Evolutionary conservation across 192 early-diverging fungal genomes (phyloP).

Genomic region (Coemansia sp.): DNA sequence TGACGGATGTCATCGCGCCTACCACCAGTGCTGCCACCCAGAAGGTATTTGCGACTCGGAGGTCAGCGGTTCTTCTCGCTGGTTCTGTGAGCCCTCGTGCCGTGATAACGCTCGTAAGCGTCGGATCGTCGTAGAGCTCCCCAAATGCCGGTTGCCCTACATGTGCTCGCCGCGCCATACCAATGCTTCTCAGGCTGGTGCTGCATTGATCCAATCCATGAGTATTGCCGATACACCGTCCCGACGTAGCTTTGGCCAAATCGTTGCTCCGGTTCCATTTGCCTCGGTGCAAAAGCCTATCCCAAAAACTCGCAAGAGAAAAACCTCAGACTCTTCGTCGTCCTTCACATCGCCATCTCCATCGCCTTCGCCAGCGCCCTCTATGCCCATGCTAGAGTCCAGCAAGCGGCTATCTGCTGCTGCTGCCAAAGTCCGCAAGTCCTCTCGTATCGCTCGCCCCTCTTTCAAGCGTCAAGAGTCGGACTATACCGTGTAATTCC

Average conservation of each 20-base stretch:
- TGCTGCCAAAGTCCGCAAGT: slow-evolving; percentile 47
- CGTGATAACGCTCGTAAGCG: slow-evolving; percentile 44
- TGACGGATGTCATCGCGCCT: slow-evolving; percentile 82
- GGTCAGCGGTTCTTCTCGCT: slow-evolving; percentile 16
- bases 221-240: neutral
- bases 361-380: neutral
- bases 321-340: neutral
- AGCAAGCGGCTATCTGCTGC: slow-evolving; percentile 4
- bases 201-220: neutral
- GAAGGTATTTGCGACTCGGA: slow-evolving; percentile 31
- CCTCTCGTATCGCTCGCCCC: slow-evolving; percentile 46
- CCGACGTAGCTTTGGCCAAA: slow-evolving; percentile 2
- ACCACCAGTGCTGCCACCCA: slow-evolving; percentile 72
- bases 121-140: slow-evolving; percentile 53
- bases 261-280: neutral
- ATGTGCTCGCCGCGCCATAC: slow-evolving; percentile 55
- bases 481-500: slow-evolving; percentile 28
- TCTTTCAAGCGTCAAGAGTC: slow-evolving; percentile 46
- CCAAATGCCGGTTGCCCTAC: slow-evolving; percentile 50
- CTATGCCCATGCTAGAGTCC: neutral
- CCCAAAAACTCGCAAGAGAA: slow-evolving; percentile 14
- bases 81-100: slow-evolving; percentile 52
- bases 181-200: neutral
- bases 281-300: slow-evolving; percentile 2
- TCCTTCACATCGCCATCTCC: neutral